phyloP scores from a whole-genome alignment of 2,329 filamentous ascomycete species.

The Aspergillus ruber region DNA sequence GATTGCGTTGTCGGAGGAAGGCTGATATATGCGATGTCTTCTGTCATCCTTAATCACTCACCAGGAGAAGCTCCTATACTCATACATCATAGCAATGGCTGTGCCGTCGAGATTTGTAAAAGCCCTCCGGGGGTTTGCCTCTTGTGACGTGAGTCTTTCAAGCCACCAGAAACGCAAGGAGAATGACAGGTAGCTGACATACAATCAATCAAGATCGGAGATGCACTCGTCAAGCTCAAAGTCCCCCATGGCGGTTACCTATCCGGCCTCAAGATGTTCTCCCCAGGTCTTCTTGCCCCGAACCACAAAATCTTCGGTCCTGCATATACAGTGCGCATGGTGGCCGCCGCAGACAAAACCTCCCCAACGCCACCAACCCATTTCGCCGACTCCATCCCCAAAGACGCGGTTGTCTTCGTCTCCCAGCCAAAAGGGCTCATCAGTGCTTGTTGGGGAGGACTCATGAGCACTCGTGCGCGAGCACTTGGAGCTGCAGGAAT shows the following conservation, averaged over 20 bases:
- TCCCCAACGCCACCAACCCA: conserved; percentile 25
- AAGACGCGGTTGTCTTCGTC: conserved; percentile 31
- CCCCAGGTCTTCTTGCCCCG: conserved; percentile 13
- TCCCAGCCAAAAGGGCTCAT: conserved; percentile 28
- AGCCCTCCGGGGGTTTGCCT: conserved; percentile 12
- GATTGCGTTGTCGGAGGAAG: not conserved
- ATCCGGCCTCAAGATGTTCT: conserved; percentile 27
- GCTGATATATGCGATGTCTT: not conserved
- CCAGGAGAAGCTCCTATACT: too few relatives aligned
- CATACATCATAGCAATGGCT: conserved; percentile 4
- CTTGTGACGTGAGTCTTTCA: conserved; percentile 12
- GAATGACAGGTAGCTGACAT: not conserved
- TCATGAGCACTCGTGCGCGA: conserved; percentile 34
- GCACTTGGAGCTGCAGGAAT: conserved; percentile 30
- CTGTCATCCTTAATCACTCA: not conserved
- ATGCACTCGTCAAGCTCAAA: conserved; percentile 30
- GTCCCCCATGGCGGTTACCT: conserved; percentile 30
- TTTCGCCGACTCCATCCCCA: conserved; percentile 30
- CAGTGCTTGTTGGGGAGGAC: conserved; percentile 33
- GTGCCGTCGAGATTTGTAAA: conserved; percentile 10
- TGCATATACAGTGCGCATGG: conserved; percentile 28
- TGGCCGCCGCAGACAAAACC: conserved; percentile 24
- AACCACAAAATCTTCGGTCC: conserved; percentile 22
- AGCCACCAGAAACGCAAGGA: not conserved
- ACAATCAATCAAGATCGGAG: conserved; percentile 20